phyloP scores from a whole-genome alignment of 306 rosid species.

The Corylus americana region DNA sequence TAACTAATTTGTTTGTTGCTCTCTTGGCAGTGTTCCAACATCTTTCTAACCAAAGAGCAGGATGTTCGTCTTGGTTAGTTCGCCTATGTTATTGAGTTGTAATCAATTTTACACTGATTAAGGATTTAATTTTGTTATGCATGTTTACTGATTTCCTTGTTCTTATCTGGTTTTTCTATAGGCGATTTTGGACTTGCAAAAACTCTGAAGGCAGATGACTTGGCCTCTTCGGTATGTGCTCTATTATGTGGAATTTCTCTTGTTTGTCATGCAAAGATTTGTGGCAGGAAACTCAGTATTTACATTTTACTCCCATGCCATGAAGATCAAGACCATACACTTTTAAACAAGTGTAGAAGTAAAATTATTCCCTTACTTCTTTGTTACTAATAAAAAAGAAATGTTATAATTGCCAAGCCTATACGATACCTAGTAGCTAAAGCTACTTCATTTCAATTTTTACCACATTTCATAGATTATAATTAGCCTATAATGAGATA shows the following conservation, averaged over 20 bases:
- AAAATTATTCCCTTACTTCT: background rate
- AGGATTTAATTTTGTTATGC: background rate
- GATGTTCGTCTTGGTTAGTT: slow-evolving; percentile 95
- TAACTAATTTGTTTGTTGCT: slow-evolving; percentile 31
- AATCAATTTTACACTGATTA: slow-evolving; percentile 11
- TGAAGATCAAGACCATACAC: background rate
- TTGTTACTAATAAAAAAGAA: background rate
- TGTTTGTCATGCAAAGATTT: background rate
- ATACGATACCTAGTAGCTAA: background rate
- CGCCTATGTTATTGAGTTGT: slow-evolving; percentile 18
- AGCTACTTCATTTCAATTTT: background rate
- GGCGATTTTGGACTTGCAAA: slow-evolving; percentile 99
- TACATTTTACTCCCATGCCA: background rate
- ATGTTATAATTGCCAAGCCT: background rate
- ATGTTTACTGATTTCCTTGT: slow-evolving; percentile 33
- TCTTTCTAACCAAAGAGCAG: slow-evolving; percentile 94
- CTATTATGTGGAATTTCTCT: slow-evolving; percentile 21
- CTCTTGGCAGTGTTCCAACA: slow-evolving; percentile 87
- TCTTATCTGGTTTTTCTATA: slow-evolving; percentile 32
- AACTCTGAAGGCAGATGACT: slow-evolving; percentile 92
- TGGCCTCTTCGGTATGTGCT: slow-evolving; percentile 93
- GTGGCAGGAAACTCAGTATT: background rate
- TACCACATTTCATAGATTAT: background rate
- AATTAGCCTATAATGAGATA: background rate
- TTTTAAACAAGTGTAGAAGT: background rate